phyloP scores from a whole-genome alignment of 495 filamentous ascomycete species.

The Articulospora tetracladia region DNA sequence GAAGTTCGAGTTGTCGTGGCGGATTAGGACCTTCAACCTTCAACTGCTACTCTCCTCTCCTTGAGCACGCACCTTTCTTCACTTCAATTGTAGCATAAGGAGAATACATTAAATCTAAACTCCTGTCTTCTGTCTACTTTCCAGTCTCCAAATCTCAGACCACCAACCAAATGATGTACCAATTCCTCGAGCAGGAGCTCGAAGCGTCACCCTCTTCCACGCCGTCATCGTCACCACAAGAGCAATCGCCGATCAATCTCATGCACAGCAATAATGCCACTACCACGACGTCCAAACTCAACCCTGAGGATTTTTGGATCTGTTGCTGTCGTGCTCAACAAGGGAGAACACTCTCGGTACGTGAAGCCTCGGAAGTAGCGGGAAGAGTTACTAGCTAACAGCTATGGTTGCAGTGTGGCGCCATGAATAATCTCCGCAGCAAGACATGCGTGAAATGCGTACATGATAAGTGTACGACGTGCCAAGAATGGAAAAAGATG shows the following conservation, averaged over 20 bases:
- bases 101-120: no score
- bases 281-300: background rate
- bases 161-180: background rate
- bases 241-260: background rate
- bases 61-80: background rate
- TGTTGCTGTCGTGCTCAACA: constrained; percentile 8
- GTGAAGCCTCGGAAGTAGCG: background rate
- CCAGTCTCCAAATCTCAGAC: background rate
- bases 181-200: background rate
- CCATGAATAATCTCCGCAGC: constrained; percentile 1
- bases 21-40: background rate
- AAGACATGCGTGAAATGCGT: constrained; percentile 2
- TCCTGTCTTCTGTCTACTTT: background rate
- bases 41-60: background rate
- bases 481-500: constrained; percentile 10
- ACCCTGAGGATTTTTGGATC: constrained; percentile 15
- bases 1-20: background rate
- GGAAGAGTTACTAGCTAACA: background rate
- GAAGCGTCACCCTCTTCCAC: background rate
- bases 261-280: background rate
- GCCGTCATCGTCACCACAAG: background rate
- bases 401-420: background rate
- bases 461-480: constrained; percentile 2
- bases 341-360: constrained; percentile 4
- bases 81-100: no score